Base-by-base conservation (phyloP, 1,139 yeast genomes). In the Lodderomyces jiufengensis region DNA sequence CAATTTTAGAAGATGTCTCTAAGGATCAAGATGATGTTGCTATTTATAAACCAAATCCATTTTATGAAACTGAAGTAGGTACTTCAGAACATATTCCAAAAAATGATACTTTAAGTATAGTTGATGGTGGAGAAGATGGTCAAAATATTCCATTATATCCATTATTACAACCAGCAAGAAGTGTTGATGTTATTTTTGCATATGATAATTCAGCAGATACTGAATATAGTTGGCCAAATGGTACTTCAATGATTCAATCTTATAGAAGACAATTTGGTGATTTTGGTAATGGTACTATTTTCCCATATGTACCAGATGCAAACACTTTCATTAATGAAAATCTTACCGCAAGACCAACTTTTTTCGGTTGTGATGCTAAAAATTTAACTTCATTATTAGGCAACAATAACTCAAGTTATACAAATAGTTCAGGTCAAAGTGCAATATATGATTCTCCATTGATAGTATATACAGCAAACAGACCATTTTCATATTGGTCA, bases 231-330 rank as follows among this genome's bases (percentile, higher is more conserved):
- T 68, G 71, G 71, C 74, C 74, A 12, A 55, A 63, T 43, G 75
- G 75, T 20, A 48, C 63, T 5, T 52, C 73, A 1, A 40, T 67
- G 40, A 50, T 65, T 28, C 48, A 54, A 13, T 76, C 88, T 6
- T 86, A 79, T 51, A 70, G 76, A 49, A 77, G 96, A 50, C 90
- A 82, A 59, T 84, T 84, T 53, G 61, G 65, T 13, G 24, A 54
- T 3, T 82, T 78, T 54, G 87, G 83, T 15, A 74, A 78, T 46
- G 76, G 76, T 29, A 76, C 84, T 22, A 62, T 79, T 3, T 85
- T 85, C 74, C 96, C 96, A 23, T 79, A 83, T 49, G 95, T 88
- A 37, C 97, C 97, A n/a, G 90, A 78, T 54, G 59, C 55, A 16
- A 63, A 70, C 32, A 74, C 94, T 0, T 85, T 87, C 55, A 51